phyloP scores from a whole-genome alignment of 768 basidiomycete genomes.

The Rossbeevera mucosa region DNA sequence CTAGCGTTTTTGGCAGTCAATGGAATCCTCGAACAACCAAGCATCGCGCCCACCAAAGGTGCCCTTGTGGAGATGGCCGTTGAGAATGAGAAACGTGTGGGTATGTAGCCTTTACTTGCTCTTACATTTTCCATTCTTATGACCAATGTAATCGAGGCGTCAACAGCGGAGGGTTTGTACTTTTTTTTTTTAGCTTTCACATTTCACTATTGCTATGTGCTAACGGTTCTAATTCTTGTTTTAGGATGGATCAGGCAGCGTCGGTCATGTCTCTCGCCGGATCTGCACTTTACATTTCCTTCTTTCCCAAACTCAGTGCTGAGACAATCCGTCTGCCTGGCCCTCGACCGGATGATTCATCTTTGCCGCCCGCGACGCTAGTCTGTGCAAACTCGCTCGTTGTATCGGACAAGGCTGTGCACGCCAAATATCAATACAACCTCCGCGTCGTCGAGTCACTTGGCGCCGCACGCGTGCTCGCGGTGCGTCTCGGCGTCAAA shows the following conservation, averaged over 20 bases:
- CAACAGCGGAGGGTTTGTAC: constrained; percentile 68
- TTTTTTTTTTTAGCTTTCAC: background rate
- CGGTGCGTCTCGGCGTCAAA: constrained; percentile 48
- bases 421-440: constrained; percentile 78
- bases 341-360: constrained; percentile 17
- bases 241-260: constrained; percentile 87
- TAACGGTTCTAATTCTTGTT: background rate
- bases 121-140: background rate
- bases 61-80: constrained; percentile 75
- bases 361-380: constrained; percentile 27
- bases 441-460: constrained; percentile 90
- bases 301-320: constrained; percentile 69
- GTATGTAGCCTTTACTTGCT: constrained; percentile 28
- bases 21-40: constrained; percentile 43
- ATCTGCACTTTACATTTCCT: constrained; percentile 74
- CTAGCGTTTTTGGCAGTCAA: constrained; percentile 78
- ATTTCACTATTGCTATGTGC: constrained; percentile 1
- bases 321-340: constrained; percentile 60
- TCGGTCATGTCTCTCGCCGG: constrained; percentile 71
- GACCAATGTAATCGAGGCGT: constrained; percentile 39
- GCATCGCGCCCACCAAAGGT: constrained; percentile 45
- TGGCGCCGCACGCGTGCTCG: constrained; percentile 71
- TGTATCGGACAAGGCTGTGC: constrained; percentile 72
- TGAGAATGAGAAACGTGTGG: constrained; percentile 81
- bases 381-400: constrained; percentile 55